These are phyloP conservation scores for Candida sp. DNA, from an alignment of 1,139 yeast genomes.

Conservation along the genomic window DNA sequence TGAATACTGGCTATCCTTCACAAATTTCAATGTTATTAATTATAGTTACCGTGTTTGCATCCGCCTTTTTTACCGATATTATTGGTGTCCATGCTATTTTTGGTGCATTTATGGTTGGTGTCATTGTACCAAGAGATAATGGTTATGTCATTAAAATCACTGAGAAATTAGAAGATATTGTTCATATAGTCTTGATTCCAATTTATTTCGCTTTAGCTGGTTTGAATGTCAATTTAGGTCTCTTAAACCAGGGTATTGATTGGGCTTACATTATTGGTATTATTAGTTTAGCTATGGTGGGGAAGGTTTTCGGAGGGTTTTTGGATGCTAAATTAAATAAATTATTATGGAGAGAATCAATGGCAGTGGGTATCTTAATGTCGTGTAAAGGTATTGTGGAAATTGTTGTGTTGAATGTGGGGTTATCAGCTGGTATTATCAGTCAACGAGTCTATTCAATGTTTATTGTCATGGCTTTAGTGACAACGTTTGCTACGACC, in stretches of 20 bases:
- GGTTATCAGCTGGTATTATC: conserved; percentile 67
- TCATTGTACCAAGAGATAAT: conserved; percentile 74
- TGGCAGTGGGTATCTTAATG: conserved; percentile 79
- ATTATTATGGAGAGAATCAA: conserved; percentile 65
- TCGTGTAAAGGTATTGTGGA: conserved; percentile 87
- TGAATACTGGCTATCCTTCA: conserved; percentile 59
- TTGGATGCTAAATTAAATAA: conserved; percentile 61
- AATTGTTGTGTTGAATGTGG: conserved; percentile 73
- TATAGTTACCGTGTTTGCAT: conserved; percentile 52
- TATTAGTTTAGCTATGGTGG: conserved; percentile 60
- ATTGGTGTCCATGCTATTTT: conserved; percentile 82
- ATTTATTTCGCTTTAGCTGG: conserved; percentile 81
- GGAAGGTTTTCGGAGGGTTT: conserved; percentile 66
- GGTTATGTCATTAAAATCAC: conserved; percentile 67
- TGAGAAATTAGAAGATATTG: conserved; percentile 74
- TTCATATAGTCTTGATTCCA: conserved; percentile 67
- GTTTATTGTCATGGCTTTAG: conserved; percentile 79
- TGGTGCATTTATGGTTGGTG: conserved; percentile 78
- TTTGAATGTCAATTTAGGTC: conserved; percentile 61
- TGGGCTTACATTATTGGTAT: conserved; percentile 77
- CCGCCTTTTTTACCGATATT: conserved; percentile 76
- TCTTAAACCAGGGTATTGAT: conserved; percentile 59
- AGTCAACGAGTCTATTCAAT: conserved; percentile 65
- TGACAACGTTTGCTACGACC: conserved; percentile 72
- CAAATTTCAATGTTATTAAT: conserved; percentile 59